A percentile compares a stretch with the other conserved stretches of the same genome.
phyloP scores from a whole-genome alignment of 2,329 filamentous ascomycete genomes.

The Berkeleyomyces basicola region DNA sequence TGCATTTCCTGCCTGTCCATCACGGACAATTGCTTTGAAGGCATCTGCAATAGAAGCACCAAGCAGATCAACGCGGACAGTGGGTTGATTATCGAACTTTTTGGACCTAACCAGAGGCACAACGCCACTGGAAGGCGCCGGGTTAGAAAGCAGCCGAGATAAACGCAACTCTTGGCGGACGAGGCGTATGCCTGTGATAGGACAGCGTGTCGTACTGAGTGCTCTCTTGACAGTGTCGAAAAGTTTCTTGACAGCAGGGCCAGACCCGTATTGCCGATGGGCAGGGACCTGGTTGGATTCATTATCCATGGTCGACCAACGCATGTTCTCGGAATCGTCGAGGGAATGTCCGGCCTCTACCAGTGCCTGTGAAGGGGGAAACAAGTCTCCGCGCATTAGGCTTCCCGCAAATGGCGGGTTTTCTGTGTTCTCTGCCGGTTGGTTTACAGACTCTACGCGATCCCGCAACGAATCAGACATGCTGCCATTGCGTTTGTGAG shows the following conservation, averaged over 20 bases:
- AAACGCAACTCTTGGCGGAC: constrained; percentile 27
- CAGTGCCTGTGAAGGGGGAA: constrained; percentile 68
- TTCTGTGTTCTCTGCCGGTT: constrained; percentile 41
- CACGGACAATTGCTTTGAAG: constrained; percentile 58
- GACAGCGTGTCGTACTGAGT: constrained; percentile 41
- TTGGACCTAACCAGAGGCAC: constrained; percentile 37
- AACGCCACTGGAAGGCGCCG: constrained; percentile 41
- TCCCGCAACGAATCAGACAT: constrained; percentile 73
- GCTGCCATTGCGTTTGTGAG: constrained; percentile 75
- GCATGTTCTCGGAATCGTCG: constrained; percentile 24
- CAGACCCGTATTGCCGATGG: background rate
- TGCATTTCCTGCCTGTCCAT: constrained; percentile 31
- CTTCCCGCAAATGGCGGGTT: constrained; percentile 59
- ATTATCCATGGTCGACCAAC: background rate
- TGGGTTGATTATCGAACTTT: constrained; percentile 29
- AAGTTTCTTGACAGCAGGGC: constrained; percentile 66
- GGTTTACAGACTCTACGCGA: constrained; percentile 33
- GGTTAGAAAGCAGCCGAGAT: constrained; percentile 38
- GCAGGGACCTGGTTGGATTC: background rate
- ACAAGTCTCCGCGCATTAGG: constrained; percentile 70
- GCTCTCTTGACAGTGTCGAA: constrained; percentile 74
- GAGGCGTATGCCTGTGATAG: background rate
- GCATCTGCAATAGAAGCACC: constrained; percentile 65
- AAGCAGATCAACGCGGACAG: constrained; percentile 62
- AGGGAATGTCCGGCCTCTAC: constrained; percentile 48